Conservation (phyloP, 768 basidiomycete species). For the Gelatoporia subvermispora region DNA sequence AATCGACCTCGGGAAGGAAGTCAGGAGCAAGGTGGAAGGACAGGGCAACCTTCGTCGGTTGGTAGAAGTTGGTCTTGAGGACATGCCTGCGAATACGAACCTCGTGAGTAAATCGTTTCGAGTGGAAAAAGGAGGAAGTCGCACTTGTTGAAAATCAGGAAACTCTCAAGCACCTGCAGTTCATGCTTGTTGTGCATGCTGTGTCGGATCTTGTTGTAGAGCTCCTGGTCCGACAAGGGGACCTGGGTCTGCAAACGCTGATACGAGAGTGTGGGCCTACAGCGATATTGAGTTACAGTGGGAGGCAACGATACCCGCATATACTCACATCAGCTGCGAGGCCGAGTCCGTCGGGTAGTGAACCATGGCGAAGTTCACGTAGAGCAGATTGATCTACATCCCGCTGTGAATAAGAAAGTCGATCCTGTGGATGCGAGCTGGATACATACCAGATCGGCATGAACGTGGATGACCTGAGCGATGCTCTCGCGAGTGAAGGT, state of each 20-base stretch:
- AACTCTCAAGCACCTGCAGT: conserved; percentile 87
- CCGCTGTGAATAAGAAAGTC: too few species aligned
- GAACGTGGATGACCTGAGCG: conserved; percentile 77
- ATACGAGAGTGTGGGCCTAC: conserved; percentile 91
- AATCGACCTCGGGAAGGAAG: conserved; percentile 93
- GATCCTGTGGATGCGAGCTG: neutral
- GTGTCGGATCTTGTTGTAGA: conserved; percentile 83
- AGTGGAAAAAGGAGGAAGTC: neutral
- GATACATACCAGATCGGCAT: conserved; percentile 77
- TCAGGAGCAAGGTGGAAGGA: conserved; percentile 92
- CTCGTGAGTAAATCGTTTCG: too few species aligned
- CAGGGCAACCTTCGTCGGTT: conserved; percentile 95
- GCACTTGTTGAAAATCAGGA: conserved; percentile 95
- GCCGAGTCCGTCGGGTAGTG: conserved; percentile 81
- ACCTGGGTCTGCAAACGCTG: conserved; percentile 87
- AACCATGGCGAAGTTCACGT: conserved; percentile 96
- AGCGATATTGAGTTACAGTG: too few species aligned
- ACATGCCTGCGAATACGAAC: conserved; percentile 60
- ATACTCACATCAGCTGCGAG: conserved; percentile 58
- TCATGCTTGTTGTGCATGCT: conserved; percentile 87
- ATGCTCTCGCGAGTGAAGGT: conserved; percentile 97
- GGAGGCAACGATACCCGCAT: too few species aligned
- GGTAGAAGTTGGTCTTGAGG: conserved; percentile 97
- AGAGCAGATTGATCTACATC: conserved; percentile 77
- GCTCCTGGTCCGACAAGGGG: conserved; percentile 78